A percentile compares a stretch with the other conserved stretches of the same genome.
Conservation (phyloP, 2,329 filamentous ascomycete species). For the Emergomyces orientalis region DNA sequence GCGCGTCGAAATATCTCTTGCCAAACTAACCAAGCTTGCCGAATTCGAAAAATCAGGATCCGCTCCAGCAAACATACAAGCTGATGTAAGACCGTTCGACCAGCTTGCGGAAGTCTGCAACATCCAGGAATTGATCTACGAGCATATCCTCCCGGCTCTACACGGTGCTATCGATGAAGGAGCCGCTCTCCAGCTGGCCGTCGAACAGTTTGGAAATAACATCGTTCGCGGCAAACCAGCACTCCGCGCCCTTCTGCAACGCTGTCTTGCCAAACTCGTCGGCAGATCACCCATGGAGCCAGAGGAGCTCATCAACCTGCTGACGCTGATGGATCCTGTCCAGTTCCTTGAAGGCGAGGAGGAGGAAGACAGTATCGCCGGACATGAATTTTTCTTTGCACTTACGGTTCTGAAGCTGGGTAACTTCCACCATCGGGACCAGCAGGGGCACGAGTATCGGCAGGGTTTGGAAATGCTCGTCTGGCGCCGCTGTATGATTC, state of each 20-base stretch:
- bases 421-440: slow-evolving; percentile 46
- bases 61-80: slow-evolving; percentile 30
- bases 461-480: slow-evolving; percentile 54
- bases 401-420: slow-evolving; percentile 46
- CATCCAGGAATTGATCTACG: slow-evolving; percentile 71
- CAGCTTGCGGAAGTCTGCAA: slow-evolving; percentile 58
- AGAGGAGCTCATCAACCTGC: slow-evolving; percentile 49
- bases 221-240: slow-evolving; percentile 52
- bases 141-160: slow-evolving; percentile 59
- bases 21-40: slow-evolving; percentile 70
- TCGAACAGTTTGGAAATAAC: slow-evolving; percentile 54
- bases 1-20: slow-evolving; percentile 82
- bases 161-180: slow-evolving; percentile 67
- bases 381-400: slow-evolving; percentile 64
- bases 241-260: slow-evolving; percentile 61
- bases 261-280: slow-evolving; percentile 60
- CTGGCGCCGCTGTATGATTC: slow-evolving; percentile 78
- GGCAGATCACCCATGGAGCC: slow-evolving; percentile 57
- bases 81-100: slow-evolving; percentile 47
- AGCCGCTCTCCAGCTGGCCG: slow-evolving; percentile 65
- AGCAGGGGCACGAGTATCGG: slow-evolving; percentile 37
- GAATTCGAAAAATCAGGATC: slow-evolving; percentile 36
- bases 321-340: slow-evolving; percentile 65
- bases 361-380: slow-evolving; percentile 41
- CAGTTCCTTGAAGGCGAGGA: slow-evolving; percentile 34